Evolutionary conservation across 768 basidiomycete genomes (phyloP).

Genomic region (Tricholoma sp.): DNA sequence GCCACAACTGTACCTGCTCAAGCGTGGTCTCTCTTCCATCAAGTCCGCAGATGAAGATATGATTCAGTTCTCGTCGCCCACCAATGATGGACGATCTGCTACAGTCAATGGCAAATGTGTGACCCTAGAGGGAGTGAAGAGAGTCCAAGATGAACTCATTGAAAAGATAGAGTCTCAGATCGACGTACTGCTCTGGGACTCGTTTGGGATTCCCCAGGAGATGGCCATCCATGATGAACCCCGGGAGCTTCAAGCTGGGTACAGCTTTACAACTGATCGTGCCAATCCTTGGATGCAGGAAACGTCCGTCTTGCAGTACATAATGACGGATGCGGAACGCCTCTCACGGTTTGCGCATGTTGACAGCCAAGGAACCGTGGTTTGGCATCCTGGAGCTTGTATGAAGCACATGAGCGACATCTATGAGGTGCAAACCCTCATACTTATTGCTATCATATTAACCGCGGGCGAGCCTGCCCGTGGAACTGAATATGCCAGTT

Average conservation of each 20-base stretch:
- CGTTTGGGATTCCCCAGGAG: not conserved
- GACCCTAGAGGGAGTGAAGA: not conserved
- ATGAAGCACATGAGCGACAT: conserved; percentile 1
- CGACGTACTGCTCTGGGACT: not conserved
- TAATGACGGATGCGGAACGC: not conserved
- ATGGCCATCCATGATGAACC: not conserved
- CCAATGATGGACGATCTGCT: not conserved
- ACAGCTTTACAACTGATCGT: not conserved
- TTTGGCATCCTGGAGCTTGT: conserved; percentile 7
- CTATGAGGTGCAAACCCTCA: not conserved
- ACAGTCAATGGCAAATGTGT: not conserved
- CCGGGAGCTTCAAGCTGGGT: not conserved
- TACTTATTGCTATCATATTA: not conserved
- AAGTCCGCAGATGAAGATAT: conserved; percentile 7
- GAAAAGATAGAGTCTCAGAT: not conserved
- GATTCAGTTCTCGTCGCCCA: conserved; percentile 4
- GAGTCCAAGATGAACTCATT: not conserved
- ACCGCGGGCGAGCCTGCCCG: conserved; percentile 10
- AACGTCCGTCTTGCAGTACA: not conserved
- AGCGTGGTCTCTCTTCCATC: conserved; percentile 2
- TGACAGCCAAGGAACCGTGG: not conserved
- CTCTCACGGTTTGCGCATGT: not conserved
- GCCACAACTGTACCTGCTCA: conserved; percentile 12
- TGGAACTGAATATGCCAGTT: conserved; percentile 6
- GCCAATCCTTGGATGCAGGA: not conserved